Evolutionary conservation across 805 yeast genomes (phyloP).

Genomic region (Monosporozyma servazzii): DNA sequence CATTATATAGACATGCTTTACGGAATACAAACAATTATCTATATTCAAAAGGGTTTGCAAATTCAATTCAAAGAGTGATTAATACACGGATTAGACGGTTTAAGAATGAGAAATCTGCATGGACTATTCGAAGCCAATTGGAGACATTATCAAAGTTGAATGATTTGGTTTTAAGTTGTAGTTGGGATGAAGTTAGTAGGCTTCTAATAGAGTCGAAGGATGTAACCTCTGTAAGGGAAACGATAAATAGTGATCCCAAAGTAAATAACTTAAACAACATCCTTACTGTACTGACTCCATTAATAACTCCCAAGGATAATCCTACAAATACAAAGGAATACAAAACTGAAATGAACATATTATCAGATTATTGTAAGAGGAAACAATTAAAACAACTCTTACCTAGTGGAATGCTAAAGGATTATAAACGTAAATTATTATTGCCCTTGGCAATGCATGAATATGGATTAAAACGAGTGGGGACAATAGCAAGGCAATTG

Average conservation of each 20-base stretch:
- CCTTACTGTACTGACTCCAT: background rate
- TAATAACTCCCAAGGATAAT: background rate
- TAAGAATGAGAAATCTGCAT: constrained; percentile 20
- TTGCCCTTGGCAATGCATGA: constrained; percentile 25
- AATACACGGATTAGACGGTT: constrained; percentile 9
- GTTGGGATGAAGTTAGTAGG: constrained; percentile 1
- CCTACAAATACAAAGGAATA: background rate
- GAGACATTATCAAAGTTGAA: constrained; percentile 13
- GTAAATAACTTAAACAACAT: background rate
- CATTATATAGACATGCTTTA: constrained; percentile 25
- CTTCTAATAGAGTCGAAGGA: background rate
- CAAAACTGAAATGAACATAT: constrained; percentile 8
- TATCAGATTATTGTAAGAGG: constrained; percentile 13
- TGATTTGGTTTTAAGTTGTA: constrained; percentile 2
- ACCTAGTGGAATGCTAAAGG: constrained; percentile 11
- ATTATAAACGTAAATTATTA: constrained; percentile 12
- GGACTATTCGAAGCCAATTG: constrained; percentile 15
- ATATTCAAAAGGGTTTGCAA: constrained; percentile 10
- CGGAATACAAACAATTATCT: constrained; percentile 18
- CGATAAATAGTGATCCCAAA: background rate
- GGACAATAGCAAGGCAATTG: constrained; percentile 13
- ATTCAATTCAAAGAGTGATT: constrained; percentile 8
- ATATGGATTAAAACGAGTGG: constrained; percentile 11
- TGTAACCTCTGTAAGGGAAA: background rate
- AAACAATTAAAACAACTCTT: constrained; percentile 9